Percentiles rank a stretch among this genome's conserved stretches.
phyloP scores from a whole-genome alignment of 2,329 filamentous ascomycete genomes.

The Exophiala sp. region DNA sequence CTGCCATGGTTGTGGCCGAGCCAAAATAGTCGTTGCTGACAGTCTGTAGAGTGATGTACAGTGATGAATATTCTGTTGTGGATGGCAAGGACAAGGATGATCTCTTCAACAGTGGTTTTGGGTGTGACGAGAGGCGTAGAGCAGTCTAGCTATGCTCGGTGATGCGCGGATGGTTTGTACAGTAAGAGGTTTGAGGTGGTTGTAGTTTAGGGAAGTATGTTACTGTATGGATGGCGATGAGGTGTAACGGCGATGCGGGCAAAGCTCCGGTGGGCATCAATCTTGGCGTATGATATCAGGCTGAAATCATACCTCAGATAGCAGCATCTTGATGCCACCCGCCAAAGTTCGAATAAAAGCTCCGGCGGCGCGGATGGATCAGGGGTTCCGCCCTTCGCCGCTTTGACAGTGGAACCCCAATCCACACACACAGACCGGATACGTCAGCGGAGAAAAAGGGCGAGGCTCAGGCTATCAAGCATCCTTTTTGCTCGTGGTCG shows the following conservation, averaged over 20 bases:
- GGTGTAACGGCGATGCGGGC: constrained; percentile 3
- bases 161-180: neutral
- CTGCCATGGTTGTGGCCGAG: constrained; percentile 33
- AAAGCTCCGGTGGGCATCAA: constrained; percentile 18
- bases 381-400: no score
- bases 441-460: neutral
- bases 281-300: constrained; percentile 27
- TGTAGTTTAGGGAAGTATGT: neutral
- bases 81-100: no score
- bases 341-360: neutral
- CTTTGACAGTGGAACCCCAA: no score
- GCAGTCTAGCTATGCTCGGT: constrained; percentile 1
- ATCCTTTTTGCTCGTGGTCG: constrained; percentile 14
- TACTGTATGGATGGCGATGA: neutral
- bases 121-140: constrained; percentile 28
- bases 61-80: no score
- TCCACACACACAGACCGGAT: no score
- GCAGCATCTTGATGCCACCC: neutral
- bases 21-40: neutral
- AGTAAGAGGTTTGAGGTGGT: neutral
- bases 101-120: constrained; percentile 8
- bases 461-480: constrained; percentile 2
- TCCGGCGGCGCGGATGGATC: neutral
- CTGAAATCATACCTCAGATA: constrained; percentile 26
- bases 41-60: no score